phyloP scores from a whole-genome alignment of 2,329 filamentous ascomycete species.

The Fusarium mangiferae region DNA sequence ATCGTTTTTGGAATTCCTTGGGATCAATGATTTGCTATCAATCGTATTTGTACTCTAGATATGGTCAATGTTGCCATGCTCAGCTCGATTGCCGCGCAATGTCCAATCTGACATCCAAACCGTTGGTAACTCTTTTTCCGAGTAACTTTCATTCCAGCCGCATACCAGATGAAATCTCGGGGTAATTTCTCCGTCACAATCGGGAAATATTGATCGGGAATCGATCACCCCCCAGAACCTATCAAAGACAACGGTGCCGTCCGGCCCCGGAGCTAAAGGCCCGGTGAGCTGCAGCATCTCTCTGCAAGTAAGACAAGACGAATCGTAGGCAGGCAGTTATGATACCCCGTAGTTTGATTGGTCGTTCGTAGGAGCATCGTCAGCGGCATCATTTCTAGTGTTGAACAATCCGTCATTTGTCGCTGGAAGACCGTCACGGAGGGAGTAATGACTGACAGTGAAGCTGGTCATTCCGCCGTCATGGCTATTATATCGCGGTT shows the following conservation, averaged over 20 bases:
- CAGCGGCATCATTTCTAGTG: not conserved
- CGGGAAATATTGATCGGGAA: not conserved
- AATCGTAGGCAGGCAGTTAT: not conserved
- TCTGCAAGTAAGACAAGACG: not conserved
- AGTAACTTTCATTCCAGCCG: not conserved
- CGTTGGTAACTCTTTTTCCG: not conserved
- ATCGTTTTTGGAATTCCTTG: too few relatives aligned
- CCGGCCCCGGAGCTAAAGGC: constrained; percentile 4
- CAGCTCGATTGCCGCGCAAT: not conserved
- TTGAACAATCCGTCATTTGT: not conserved
- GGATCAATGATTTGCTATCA: fast-evolving
- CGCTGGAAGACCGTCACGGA: not conserved
- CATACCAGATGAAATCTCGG: not conserved
- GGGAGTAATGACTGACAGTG: not conserved
- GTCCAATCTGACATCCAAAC: not conserved
- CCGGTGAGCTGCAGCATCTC: not conserved
- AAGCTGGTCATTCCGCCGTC: not conserved
- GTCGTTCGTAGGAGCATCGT: not conserved
- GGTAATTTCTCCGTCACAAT: not conserved
- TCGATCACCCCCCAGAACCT: not conserved
- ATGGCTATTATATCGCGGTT: not conserved
- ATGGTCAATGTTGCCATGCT: not conserved
- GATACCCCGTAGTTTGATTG: not conserved
- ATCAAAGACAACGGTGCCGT: not conserved
- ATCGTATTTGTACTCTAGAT: not conserved